A percentile compares a stretch with the other conserved stretches of the same genome.
phyloP scores from a whole-genome alignment of 2,329 filamentous ascomycete species.

The Didymella pomorum region DNA sequence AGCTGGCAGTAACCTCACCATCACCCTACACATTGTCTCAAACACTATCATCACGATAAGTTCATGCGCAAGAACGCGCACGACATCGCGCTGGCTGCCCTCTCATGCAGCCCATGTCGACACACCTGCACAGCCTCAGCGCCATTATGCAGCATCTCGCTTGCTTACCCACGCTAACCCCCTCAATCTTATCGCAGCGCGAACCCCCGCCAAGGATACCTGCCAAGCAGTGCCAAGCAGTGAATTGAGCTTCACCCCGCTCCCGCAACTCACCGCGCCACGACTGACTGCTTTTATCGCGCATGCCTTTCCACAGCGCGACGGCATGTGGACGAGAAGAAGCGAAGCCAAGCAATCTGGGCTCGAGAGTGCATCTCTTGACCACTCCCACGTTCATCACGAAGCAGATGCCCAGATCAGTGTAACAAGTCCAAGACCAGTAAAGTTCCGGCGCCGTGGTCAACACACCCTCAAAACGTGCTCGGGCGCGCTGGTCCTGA shows the following conservation, averaged over 20 bases:
- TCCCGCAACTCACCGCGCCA: conserved; percentile 7
- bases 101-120: conserved; percentile 27
- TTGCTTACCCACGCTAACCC: conserved; percentile 13
- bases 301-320: neutral
- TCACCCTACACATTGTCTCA: conserved; percentile 14
- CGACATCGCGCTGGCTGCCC: conserved; percentile 14
- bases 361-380: conserved; percentile 20
- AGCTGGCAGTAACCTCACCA: conserved; percentile 14
- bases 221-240: conserved; percentile 5
- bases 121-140: conserved; percentile 43
- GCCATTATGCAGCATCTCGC: conserved; percentile 39
- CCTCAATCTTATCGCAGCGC: conserved; percentile 31
- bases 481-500: neutral
- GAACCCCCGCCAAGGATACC: conserved; percentile 14
- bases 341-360: conserved; percentile 21
- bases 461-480: conserved; percentile 10
- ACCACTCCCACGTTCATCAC: conserved; percentile 16
- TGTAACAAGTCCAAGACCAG: conserved; percentile 28
- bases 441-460: conserved; percentile 6
- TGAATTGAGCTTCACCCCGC: conserved; percentile 8
- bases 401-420: conserved; percentile 21
- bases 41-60: conserved; percentile 9
- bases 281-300: neutral
- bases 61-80: conserved; percentile 15
- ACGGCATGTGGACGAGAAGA: conserved; percentile 11